These are phyloP conservation scores for Colletotrichum nymphaeae DNA, from an alignment of 2,329 filamentous ascomycete genomes.

Conservation along the genomic window DNA sequence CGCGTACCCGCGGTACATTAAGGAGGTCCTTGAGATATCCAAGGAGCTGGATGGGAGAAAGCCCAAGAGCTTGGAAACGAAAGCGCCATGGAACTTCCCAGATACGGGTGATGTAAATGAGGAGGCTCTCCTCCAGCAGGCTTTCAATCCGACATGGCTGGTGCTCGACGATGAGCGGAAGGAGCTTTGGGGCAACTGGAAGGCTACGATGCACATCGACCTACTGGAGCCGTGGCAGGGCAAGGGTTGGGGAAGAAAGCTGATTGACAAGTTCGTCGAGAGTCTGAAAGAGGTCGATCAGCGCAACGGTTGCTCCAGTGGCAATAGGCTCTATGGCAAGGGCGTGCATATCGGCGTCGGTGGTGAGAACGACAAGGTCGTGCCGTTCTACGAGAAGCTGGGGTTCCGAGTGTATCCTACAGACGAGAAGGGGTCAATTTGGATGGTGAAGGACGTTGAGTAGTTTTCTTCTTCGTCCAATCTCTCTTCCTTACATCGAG, in stretches of 20 bases:
- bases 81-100: constrained; percentile 45
- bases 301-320: constrained; percentile 4
- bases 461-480: not conserved
- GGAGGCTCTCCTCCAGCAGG: constrained; percentile 52
- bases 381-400: constrained; percentile 59
- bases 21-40: constrained; percentile 46
- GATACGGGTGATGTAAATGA: constrained; percentile 43
- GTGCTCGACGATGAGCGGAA: constrained; percentile 49
- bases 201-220: constrained; percentile 63
- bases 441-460: constrained; percentile 55
- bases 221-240: constrained; percentile 55
- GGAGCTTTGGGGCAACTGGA: constrained; percentile 47
- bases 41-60: constrained; percentile 36
- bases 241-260: constrained; percentile 55
- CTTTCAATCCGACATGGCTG: constrained; percentile 53
- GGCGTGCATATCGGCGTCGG: constrained; percentile 58
- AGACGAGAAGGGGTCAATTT: constrained; percentile 49
- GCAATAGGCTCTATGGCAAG: constrained; percentile 42
- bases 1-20: constrained; percentile 52
- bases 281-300: constrained; percentile 43
- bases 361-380: constrained; percentile 59
- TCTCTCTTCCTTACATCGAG: not conserved
- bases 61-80: constrained; percentile 40
- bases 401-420: constrained; percentile 55
- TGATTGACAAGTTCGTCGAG: constrained; percentile 55